Evolutionary conservation across 176 grass and related monocot species (phyloP), one percentile per base, ranked within the genome.

Genomic region (Lolium perenne): DNA sequence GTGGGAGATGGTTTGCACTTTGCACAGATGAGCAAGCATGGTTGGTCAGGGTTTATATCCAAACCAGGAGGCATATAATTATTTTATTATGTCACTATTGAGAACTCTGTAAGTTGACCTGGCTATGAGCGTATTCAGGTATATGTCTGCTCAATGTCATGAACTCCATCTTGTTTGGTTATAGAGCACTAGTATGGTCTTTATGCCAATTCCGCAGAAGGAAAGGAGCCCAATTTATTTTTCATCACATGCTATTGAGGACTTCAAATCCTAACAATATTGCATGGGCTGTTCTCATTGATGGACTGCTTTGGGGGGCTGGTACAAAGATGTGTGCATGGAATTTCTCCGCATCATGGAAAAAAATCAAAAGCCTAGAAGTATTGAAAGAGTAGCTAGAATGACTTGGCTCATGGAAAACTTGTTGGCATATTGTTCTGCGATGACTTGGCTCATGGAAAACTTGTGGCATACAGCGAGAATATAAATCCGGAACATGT

Each of bases 401-500:
- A 64, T 21, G 4, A 57, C 4, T 81, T 47, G 64, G n/a, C 74
- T 88, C 65, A 58, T 83, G 78, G 60, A 25, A 18, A 62, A 82
- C 75, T 49, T 74, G 41, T 91, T 41, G 0, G 62, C 51, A 18
- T 21, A 15, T 15, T 85, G 14, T 45, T 86, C 4, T 73, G 8
- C 59, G 75, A 64, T 21, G 4, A 57, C 4, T 81, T 47, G 64
- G n/a, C 74, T 88, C 65, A 58, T 83, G 78, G 60, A 25, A 18
- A 62, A 82, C 75, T 35, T 80, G 7, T 57, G 43, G n/a, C 82
- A 20, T 95, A 62, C 35, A 98, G 91, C 79, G 93, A 94, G 79
- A 98, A 88, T 79, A 98, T 98, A 53, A 53, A 95, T 98, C 54
- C 95, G 95, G 95, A 98, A 98, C 90, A 91, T 93, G 15, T 95